phyloP scores from a whole-genome alignment of 352 stramenopile genomes.

The Phytophthora constricta region DNA sequence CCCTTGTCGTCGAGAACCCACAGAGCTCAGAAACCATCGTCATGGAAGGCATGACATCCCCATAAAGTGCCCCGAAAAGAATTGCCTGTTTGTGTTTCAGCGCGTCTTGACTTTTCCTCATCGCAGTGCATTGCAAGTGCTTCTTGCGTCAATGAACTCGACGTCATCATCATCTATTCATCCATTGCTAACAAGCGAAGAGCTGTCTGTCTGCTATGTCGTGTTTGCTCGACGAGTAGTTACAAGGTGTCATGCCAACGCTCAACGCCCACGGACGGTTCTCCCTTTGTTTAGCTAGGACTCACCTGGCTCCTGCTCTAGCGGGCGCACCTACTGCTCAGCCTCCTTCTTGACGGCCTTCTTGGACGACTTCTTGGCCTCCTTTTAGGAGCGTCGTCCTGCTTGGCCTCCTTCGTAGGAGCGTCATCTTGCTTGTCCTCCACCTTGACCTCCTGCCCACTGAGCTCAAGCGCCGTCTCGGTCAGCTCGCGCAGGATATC shows the following conservation, averaged over 20 bases:
- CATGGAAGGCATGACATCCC: conserved; percentile 30
- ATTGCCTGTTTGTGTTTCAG: conserved; percentile 41
- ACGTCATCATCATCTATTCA: conserved; percentile 27
- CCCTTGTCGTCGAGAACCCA: conserved; percentile 25
- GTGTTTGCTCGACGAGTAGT: no score
- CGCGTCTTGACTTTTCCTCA: conserved; percentile 8
- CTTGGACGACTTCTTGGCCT: conserved; percentile 5
- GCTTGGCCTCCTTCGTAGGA: conserved; percentile 18
- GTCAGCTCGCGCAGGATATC: conserved; percentile 83
- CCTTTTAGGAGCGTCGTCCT: no score
- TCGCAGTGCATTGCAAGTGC: not conserved
- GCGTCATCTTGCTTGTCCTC: not conserved
- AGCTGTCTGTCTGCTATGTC: conserved; percentile 16
- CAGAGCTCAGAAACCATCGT: conserved; percentile 29
- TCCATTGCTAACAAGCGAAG: conserved; percentile 1
- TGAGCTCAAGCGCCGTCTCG: conserved; percentile 70
- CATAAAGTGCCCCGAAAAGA: conserved; percentile 39
- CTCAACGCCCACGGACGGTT: not conserved
- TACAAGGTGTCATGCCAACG: conserved; percentile 7
- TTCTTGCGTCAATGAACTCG: not conserved
- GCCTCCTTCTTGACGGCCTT: conserved; percentile 14
- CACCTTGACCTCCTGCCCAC: conserved; percentile 33
- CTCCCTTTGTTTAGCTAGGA: not conserved
- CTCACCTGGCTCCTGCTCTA: conserved; percentile 6
- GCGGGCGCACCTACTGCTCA: conserved; percentile 1